These are phyloP conservation scores for Bidens hawaiensis DNA, from an alignment of 140 eudicot species.

Conservation along the genomic window DNA sequence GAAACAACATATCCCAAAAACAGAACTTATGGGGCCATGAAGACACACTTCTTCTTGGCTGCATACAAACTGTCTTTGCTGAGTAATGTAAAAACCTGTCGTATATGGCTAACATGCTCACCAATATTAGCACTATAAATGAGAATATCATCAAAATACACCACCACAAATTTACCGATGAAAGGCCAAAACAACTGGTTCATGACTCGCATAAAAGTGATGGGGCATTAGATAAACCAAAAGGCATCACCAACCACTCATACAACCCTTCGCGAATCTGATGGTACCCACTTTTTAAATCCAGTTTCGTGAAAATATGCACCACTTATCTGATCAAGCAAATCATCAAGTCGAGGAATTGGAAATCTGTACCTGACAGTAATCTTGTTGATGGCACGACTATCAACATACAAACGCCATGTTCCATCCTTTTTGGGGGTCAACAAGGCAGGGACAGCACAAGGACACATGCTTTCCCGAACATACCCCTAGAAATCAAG, in stretches of 20 bases:
- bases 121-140: too few species aligned
- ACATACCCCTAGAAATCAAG: not conserved
- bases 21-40: not conserved
- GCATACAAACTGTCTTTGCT: not conserved
- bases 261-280: slow-evolving; percentile 5
- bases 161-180: too few species aligned
- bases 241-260: not conserved
- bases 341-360: not conserved
- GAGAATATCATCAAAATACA: too few species aligned
- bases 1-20: too few species aligned
- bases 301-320: not conserved
- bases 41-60: not conserved
- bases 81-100: not conserved
- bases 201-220: too few species aligned
- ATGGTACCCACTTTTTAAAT: not conserved
- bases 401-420: not conserved
- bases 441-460: slow-evolving; percentile 1
- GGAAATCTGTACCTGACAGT: not conserved
- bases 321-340: not conserved
- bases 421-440: not conserved
- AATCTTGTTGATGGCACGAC: too few species aligned
- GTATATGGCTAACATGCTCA: not conserved
- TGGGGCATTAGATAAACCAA: not conserved
- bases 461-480: not conserved
- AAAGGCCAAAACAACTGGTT: too few species aligned